These are phyloP conservation scores for Elaeis guineensis DNA, from an alignment of 176 grass and related monocot species.

Conservation along the genomic window DNA sequence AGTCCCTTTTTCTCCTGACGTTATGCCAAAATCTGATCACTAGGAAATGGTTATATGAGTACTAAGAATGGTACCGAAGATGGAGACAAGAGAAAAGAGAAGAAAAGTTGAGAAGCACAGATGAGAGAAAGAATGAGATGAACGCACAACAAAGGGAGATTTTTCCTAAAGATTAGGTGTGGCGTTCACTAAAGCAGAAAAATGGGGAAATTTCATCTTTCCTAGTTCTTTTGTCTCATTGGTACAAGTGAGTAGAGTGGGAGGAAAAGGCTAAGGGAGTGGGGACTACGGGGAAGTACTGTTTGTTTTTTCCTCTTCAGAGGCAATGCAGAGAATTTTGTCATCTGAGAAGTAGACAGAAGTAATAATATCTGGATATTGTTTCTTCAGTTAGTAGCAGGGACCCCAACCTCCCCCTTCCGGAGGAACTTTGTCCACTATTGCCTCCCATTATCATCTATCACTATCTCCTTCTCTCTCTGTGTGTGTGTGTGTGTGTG, in stretches of 20 bases:
- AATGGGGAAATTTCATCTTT: too few species aligned
- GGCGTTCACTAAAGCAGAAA: too few species aligned
- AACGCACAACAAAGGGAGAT: background rate
- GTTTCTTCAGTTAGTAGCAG: conserved; percentile 4
- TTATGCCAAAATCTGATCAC: background rate
- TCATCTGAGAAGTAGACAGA: conserved; percentile 1
- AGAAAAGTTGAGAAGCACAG: background rate
- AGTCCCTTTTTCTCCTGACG: background rate
- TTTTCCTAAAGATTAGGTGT: background rate
- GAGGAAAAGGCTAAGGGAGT: background rate
- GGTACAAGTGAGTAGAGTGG: background rate
- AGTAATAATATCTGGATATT: background rate
- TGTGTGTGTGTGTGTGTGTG: too few species aligned
- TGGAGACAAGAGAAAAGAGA: background rate
- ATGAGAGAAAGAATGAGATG: background rate
- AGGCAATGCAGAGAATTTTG: background rate
- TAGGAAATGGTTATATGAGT: background rate
- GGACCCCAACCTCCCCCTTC: too few species aligned
- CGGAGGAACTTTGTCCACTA: background rate
- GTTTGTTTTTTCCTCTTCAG: background rate
- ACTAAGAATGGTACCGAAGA: background rate
- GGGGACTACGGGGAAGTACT: background rate
- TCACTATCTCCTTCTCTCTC: background rate
- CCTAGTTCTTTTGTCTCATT: too few species aligned
- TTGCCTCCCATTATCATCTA: background rate